Evolutionary conservation across 225 moss, liverwort and hornwort genomes (phyloP), one percentile per base, ranked within the genome.

Genomic region (Lunularia cruciata): DNA sequence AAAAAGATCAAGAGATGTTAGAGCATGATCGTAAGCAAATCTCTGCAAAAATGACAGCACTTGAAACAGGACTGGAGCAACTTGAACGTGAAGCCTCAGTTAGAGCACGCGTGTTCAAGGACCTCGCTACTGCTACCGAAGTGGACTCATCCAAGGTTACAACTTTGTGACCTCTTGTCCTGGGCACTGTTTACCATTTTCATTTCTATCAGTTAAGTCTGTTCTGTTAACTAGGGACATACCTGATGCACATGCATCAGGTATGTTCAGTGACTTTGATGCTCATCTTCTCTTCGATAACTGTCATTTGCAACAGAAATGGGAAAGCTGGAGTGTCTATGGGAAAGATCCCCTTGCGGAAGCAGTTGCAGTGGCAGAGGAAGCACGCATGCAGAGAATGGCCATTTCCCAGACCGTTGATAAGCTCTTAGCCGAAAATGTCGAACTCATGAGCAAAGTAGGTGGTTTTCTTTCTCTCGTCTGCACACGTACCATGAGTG

Each of bases 301-400:
- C 47, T 20, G 46, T 65, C 7, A 45, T 18, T 47, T 65, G 46
- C 46, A 27, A 46, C 64, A 65, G 73, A 65, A 39, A 32, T 73
- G 73, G 73, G 65, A 57, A 18, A 65, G 73, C 28, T 73, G 73
- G 73, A 32, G 43, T 42, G 73, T 73, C 31, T 65, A 65, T 19
- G 64, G 64, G 11, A 57, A 73, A 67, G 73, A 73, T 66, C 73
- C 73, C 46, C 30, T 65, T 1, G 74, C 74, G 36, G 67, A 67
- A 60, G 74, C 74, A 31, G 48, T 59, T 59, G 74, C 74, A 26
- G 67, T 75, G 3, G 74, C 74, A 49, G 74, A 75, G 59, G 74
- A 75, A 42, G 64, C 64, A 38, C 74, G 67, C 47, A 38, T 75
- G 39, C 74, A 75, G 28, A 68, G 58, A 36, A 57, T 75, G 47